These are phyloP conservation scores for Globisporangium megalacanthum DNA, from an alignment of 352 stramenopile genomes.

Conservation along the genomic window DNA sequence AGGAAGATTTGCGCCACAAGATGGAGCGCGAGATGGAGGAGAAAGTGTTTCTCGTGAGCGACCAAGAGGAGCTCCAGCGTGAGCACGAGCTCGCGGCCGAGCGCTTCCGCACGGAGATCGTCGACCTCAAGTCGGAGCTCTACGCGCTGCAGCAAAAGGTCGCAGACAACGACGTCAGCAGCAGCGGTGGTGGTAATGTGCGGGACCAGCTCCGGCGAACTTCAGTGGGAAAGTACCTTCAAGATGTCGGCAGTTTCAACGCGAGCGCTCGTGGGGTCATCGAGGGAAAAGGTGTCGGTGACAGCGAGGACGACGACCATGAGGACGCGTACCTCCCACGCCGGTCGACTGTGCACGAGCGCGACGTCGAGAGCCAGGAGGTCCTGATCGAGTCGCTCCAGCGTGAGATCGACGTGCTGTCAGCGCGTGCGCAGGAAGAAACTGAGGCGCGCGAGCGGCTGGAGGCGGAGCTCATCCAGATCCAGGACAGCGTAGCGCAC, in stretches of 20 bases:
- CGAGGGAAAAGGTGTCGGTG: neutral
- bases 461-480: slow-evolving; percentile 51
- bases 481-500: slow-evolving; percentile 53
- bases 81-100: slow-evolving; percentile 76
- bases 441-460: slow-evolving; percentile 45
- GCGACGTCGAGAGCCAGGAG: slow-evolving; percentile 55
- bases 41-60: slow-evolving; percentile 78
- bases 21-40: slow-evolving; percentile 85
- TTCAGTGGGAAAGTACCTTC: slow-evolving; percentile 8
- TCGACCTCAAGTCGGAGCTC: slow-evolving; percentile 84
- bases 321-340: slow-evolving; percentile 22
- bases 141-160: slow-evolving; percentile 67
- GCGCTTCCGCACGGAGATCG: slow-evolving; percentile 76
- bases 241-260: slow-evolving; percentile 13
- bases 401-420: slow-evolving; percentile 63
- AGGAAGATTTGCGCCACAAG: slow-evolving; percentile 71
- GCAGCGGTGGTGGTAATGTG: neutral
- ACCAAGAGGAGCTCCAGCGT: slow-evolving; percentile 77
- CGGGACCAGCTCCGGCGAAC: slow-evolving; percentile 7
- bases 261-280: slow-evolving; percentile 10
- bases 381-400: slow-evolving; percentile 62
- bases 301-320: slow-evolving; percentile 15
- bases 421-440: slow-evolving; percentile 54
- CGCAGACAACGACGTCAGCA: slow-evolving; percentile 11
- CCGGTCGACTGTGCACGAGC: slow-evolving; percentile 51